Evolutionary conservation across 202 grass and related monocot genomes (phyloP).

Genomic region (Zizania palustris): DNA sequence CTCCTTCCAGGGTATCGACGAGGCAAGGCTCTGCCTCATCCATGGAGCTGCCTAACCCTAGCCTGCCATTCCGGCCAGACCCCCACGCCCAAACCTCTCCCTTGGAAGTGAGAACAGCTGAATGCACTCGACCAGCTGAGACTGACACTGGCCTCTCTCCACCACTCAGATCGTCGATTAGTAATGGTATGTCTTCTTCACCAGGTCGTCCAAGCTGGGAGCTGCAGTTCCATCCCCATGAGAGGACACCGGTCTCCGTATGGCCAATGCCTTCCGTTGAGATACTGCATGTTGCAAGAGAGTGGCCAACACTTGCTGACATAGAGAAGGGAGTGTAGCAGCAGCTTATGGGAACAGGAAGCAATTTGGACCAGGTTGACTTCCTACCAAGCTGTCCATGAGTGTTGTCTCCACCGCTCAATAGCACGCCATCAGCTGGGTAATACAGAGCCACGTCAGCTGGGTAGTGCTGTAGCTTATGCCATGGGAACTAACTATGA

Average conservation of each 20-base stretch:
- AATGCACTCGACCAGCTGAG: constrained; percentile 82
- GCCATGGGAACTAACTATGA: neutral
- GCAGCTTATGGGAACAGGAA: constrained; percentile 56
- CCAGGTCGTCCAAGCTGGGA: constrained; percentile 76
- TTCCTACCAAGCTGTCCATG: constrained; percentile 78
- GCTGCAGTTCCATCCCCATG: constrained; percentile 92
- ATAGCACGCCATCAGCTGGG: constrained; percentile 61
- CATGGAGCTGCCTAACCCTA: constrained; percentile 81
- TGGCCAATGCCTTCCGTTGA: constrained; percentile 36
- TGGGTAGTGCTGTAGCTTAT: neutral
- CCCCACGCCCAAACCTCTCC: constrained; percentile 84
- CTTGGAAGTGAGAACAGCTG: constrained; percentile 57
- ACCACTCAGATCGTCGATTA: constrained; percentile 51
- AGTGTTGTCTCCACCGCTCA: constrained; percentile 83
- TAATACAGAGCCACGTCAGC: constrained; percentile 31
- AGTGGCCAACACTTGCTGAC: constrained; percentile 79
- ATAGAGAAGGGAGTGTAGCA: constrained; percentile 57
- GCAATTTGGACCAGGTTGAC: constrained; percentile 45
- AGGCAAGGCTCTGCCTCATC: constrained; percentile 74
- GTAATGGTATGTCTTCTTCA: constrained; percentile 51
- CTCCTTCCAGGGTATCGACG: constrained; percentile 64
- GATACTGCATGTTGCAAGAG: constrained; percentile 63
- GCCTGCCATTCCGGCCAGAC: constrained; percentile 72
- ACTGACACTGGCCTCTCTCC: constrained; percentile 49
- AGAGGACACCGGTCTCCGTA: constrained; percentile 43